Evolutionary conservation across 352 stramenopile species (phyloP).

Genomic region (Blastocystis sp.): DNA sequence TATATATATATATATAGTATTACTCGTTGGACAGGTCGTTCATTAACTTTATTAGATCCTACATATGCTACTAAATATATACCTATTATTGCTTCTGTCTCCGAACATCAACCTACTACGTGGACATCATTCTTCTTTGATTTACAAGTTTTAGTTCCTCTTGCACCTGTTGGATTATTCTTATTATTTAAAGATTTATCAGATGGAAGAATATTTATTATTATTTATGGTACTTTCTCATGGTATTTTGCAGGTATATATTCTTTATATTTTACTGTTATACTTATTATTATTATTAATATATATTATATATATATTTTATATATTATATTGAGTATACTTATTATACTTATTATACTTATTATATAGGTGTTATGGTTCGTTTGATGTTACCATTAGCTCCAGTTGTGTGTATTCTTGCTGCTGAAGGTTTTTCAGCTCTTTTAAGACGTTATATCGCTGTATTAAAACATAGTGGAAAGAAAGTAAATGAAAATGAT

Average conservation of each 20-base stretch:
- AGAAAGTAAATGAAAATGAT: conserved; percentile 9
- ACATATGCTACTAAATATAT: conserved; percentile 76
- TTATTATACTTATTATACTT: too few species aligned
- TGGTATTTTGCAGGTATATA: conserved; percentile 68
- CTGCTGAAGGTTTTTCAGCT: conserved; percentile 59
- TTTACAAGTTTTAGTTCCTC: conserved; percentile 64
- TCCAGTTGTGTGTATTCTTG: conserved; percentile 69
- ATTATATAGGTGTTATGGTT: conserved; percentile 43
- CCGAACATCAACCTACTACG: conserved; percentile 71
- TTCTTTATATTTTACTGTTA: too few species aligned
- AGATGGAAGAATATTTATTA: conserved; percentile 67
- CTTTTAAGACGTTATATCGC: conserved; percentile 45
- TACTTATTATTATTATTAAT: too few species aligned
- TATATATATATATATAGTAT: conserved; percentile 18
- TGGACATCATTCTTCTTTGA: conserved; percentile 79
- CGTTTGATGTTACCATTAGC: conserved; percentile 69
- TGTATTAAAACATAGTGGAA: conserved; percentile 31
- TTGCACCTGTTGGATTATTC: conserved; percentile 68
- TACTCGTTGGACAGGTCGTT: conserved; percentile 58
- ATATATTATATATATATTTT: too few species aligned
- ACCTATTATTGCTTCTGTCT: conserved; percentile 72
- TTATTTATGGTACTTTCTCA: conserved; percentile 68
- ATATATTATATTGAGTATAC: too few species aligned
- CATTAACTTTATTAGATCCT: conserved; percentile 64
- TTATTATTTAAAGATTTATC: conserved; percentile 65